A percentile compares a stretch with the other conserved stretches of the same genome.
Conservation (phyloP, 1,284 basidiomycete species). For the Ganoderma lucidum region DNA sequence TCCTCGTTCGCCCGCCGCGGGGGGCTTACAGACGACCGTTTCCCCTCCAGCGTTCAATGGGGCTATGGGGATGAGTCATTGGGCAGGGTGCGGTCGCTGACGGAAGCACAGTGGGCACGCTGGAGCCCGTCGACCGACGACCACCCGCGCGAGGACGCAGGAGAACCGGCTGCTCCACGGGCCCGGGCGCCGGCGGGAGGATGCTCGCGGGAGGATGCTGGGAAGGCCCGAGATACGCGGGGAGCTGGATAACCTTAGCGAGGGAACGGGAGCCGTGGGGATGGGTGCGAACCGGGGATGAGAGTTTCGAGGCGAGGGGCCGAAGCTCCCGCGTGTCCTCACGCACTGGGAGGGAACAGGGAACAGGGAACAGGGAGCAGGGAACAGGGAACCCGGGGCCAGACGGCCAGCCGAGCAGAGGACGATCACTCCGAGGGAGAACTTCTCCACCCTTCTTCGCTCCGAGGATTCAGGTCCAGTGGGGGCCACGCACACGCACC, state of each 20-base stretch:
- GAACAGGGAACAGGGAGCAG: background rate
- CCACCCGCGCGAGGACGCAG: too few species aligned
- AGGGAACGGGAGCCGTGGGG: background rate
- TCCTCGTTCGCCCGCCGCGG: background rate
- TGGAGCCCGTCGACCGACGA: too few species aligned
- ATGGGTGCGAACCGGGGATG: background rate
- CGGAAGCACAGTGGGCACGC: too few species aligned
- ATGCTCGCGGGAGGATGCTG: background rate
- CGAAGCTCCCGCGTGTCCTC: background rate
- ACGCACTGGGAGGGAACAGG: background rate
- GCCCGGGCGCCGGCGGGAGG: too few species aligned
- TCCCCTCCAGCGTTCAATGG: too few species aligned
- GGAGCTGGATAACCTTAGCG: background rate
- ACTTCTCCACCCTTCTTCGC: background rate
- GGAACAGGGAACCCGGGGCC: background rate
- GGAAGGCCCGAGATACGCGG: background rate
- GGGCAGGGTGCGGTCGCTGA: too few species aligned
- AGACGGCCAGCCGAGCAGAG: background rate
- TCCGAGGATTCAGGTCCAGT: background rate
- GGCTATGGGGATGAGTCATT: too few species aligned
- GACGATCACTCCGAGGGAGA: background rate
- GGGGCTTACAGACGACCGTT: too few species aligned
- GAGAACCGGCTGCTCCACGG: too few species aligned
- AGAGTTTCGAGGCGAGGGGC: background rate
- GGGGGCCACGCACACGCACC: background rate